Evolutionary conservation across 1,284 basidiomycete genomes (phyloP).

Genomic region (Puccinia horiana): DNA sequence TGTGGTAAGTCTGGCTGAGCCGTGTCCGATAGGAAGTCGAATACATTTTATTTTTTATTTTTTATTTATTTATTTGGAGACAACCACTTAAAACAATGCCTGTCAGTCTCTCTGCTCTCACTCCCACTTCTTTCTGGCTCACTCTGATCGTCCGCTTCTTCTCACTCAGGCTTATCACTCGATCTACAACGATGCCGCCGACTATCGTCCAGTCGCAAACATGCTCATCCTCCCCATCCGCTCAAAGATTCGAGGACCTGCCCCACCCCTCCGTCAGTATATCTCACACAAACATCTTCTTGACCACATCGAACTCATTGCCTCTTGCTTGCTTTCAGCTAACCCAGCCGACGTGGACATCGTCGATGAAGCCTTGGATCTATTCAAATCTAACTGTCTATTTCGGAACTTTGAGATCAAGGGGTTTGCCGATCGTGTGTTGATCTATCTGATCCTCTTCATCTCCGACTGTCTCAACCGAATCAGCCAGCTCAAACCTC

Average conservation of each 20-base stretch:
- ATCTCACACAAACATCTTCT: neutral
- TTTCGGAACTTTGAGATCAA: slow-evolving; percentile 99
- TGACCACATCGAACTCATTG: neutral
- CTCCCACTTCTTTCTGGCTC: neutral
- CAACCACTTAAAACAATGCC: neutral
- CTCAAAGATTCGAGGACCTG: slow-evolving; percentile 86
- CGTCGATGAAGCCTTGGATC: slow-evolving; percentile 91
- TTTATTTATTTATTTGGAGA: neutral
- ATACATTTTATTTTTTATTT: neutral
- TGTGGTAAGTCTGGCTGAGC: slow-evolving; percentile 24
- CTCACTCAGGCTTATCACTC: slow-evolving; percentile 88
- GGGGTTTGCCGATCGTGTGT: slow-evolving; percentile 85
- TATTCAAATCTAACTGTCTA: slow-evolving; percentile 97
- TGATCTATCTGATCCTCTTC: slow-evolving; percentile 97
- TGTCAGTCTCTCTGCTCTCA: neutral
- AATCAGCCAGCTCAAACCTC: slow-evolving; percentile 64
- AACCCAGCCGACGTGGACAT: slow-evolving; percentile 81
- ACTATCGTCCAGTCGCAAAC: slow-evolving; percentile 82
- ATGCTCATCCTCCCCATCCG: slow-evolving; percentile 86
- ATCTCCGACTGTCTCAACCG: slow-evolving; percentile 95
- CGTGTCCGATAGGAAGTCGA: neutral
- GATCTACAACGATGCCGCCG: slow-evolving; percentile 80
- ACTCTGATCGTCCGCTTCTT: neutral
- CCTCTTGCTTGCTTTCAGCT: slow-evolving; percentile 60
- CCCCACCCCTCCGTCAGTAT: slow-evolving; percentile 70